Evolutionary conservation across 441 rosid genomes (phyloP), one percentile per base, ranked within the genome.

Genomic region (Pelargonium fulgidum): DNA sequence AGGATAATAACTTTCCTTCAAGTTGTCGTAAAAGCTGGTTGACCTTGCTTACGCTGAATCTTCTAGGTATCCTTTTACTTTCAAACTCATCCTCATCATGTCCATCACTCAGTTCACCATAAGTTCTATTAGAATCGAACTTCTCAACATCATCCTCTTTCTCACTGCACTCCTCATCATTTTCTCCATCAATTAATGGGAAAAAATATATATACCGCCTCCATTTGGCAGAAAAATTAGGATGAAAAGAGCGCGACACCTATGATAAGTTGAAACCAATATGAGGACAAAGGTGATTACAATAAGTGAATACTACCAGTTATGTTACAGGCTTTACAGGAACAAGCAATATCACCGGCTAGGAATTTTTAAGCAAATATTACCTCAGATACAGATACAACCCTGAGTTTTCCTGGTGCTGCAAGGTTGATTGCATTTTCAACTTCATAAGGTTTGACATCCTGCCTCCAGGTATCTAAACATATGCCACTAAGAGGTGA

Each of bases 191-290:
- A 73, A 77, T 84, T 58, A 95, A 74, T 59, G 99, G 99, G 81
- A 92, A 90, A 26, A 89, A 83, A 78, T 95, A 95, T 58, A 90
- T 79, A 80, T 95, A 95, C 56, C 85, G 92, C 80, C 97, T 92
- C 98, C 99, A 92, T 76, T 88, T 92, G 63, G 99, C 99, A 73
- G 95, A 85, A 75, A 95, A 92, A 77, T 95, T 95, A 42, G 99
- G 97, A 80, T 95, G 99, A 79, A 95, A 95, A 62, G 68, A 80
- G 69, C 97, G 93, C 22, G 97, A 86, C 70, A 95, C 97, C 99
- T 94, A 67, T 65, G 78, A 48, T 13, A 56, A 68, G 71, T 75
- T 36, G 42, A 56, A 59, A 72, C 36, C 2, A 45, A 61, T 47
- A 73, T 58, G 1, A 36, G 41, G 0, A 36, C 41, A 52, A 44